A percentile compares a stretch with the other conserved stretches of the same genome.
These are phyloP conservation scores for Geoglossum cookeanum DNA, from an alignment of 2,329 filamentous ascomycete species.

Conservation along the genomic window DNA sequence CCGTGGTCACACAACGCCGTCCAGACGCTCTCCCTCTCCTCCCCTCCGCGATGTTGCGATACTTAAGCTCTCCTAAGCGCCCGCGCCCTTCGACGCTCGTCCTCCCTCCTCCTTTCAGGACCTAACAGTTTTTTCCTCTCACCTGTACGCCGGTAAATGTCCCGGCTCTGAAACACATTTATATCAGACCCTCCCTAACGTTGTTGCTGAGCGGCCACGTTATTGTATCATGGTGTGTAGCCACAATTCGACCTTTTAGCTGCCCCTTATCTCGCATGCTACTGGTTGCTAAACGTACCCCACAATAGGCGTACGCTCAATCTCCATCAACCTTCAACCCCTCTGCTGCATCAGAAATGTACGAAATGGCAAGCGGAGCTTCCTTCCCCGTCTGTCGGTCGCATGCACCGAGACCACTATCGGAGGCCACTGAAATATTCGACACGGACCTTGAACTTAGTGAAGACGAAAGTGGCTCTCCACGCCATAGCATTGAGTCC, in stretches of 20 bases:
- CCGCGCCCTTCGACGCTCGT: slow-evolving; percentile 22
- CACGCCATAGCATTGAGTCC: slow-evolving; percentile 49
- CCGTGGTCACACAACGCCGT: slow-evolving; percentile 9
- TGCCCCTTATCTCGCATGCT: neutral
- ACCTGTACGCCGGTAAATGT: neutral
- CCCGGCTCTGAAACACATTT: neutral
- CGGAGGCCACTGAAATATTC: slow-evolving; percentile 57
- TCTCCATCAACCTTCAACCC: neutral
- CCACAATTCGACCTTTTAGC: neutral
- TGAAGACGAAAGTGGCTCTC: slow-evolving; percentile 39
- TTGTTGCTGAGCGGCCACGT: neutral
- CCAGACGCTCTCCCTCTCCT: slow-evolving; percentile 7
- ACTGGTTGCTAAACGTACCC: neutral
- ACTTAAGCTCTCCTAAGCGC: slow-evolving; percentile 25
- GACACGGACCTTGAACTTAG: slow-evolving; percentile 52
- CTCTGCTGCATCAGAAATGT: slow-evolving; percentile 26
- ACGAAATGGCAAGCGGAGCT: slow-evolving; percentile 22
- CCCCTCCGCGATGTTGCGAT: slow-evolving; percentile 16
- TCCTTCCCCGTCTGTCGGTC: slow-evolving; percentile 14
- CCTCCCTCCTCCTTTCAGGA: slow-evolving; percentile 19
- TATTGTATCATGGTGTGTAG: neutral
- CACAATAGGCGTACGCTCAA: neutral
- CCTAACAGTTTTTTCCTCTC: slow-evolving; percentile 6
- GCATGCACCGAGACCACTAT: slow-evolving; percentile 38
- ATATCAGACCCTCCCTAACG: neutral